Conservation (phyloP, 148 eudicot species). For the Camellia lanceoleosa region DNA sequence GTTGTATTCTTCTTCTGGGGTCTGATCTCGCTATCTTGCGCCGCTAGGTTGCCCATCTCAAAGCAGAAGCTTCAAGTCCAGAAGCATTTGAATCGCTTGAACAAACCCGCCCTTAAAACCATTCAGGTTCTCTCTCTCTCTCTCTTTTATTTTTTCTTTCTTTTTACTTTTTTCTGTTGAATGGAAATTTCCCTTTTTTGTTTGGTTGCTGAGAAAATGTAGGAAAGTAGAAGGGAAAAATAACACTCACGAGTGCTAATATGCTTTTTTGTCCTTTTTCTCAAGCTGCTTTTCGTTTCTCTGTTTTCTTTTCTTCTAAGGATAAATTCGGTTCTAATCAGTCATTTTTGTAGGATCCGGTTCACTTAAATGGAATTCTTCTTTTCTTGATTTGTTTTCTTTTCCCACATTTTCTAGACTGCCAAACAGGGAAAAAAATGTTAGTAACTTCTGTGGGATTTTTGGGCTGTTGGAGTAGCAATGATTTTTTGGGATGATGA, state of each 20-base stretch:
- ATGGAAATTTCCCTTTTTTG: not conserved
- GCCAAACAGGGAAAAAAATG: conserved; percentile 8
- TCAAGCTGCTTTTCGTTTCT: not conserved
- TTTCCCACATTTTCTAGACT: not conserved
- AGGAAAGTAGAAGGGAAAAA: not conserved
- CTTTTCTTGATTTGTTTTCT: conserved; percentile 5
- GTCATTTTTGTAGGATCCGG: not conserved
- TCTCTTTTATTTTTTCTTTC: not conserved
- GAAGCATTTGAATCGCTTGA: conserved; percentile 78
- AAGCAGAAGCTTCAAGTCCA: conserved; percentile 65
- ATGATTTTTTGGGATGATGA: not conserved
- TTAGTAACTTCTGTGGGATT: not conserved
- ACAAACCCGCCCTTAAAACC: conserved; percentile 64
- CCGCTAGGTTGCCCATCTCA: conserved; percentile 40
- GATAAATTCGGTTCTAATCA: not conserved
- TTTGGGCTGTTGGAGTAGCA: not conserved
- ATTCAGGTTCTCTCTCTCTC: conserved; percentile 44
- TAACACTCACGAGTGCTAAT: not conserved
- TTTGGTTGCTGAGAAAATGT: conserved; percentile 10
- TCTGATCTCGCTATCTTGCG: conserved; percentile 34
- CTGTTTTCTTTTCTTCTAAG: not conserved
- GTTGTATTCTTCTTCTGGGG: conserved; percentile 22
- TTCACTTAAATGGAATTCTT: not conserved
- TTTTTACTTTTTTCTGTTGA: not conserved
- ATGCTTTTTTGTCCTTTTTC: not conserved